These are phyloP conservation scores for Artemisia annua DNA, from an alignment of 129 eudicot species.

Conservation along the genomic window DNA sequence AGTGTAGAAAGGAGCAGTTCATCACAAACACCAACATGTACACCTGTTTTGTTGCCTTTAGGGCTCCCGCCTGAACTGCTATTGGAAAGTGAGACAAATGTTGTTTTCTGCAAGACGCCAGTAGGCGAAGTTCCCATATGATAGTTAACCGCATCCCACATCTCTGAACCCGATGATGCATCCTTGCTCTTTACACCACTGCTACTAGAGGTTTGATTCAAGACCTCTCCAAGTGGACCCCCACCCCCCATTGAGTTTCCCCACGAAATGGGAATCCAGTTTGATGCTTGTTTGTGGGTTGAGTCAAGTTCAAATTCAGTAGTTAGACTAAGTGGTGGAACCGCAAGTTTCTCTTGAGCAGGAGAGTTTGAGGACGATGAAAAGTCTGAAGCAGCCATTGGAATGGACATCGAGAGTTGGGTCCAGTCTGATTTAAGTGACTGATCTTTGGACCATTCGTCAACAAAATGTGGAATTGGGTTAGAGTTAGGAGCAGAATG, in stretches of 20 bases:
- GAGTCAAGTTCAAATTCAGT: constrained; percentile 54
- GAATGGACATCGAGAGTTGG: constrained; percentile 90
- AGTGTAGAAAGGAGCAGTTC: constrained; percentile 56
- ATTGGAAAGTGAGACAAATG: constrained; percentile 72
- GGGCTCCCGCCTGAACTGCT: constrained; percentile 85
- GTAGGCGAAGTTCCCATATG: constrained; percentile 75
- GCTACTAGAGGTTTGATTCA: constrained; percentile 47
- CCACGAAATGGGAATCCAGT: constrained; percentile 72
- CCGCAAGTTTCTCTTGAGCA: constrained; percentile 48
- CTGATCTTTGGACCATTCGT: constrained; percentile 65
- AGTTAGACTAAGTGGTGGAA: constrained; percentile 49
- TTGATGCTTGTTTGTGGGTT: constrained; percentile 40
- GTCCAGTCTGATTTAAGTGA: constrained; percentile 81
- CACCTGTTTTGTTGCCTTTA: constrained; percentile 35
- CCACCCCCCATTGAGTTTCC: constrained; percentile 84
- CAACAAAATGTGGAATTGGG: constrained; percentile 50
- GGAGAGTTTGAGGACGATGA: constrained; percentile 62
- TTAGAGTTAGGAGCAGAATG: constrained; percentile 42
- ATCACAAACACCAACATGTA: constrained; percentile 37
- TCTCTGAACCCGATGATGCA: constrained; percentile 21
- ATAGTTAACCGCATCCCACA: constrained; percentile 52
- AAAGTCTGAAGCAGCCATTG: constrained; percentile 64
- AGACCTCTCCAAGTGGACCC: constrained; percentile 81
- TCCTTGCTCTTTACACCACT: constrained; percentile 36
- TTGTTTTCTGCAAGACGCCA: constrained; percentile 69